phyloP scores from a whole-genome alignment of 306 rosid genomes.

The Cicer cuneatum region DNA sequence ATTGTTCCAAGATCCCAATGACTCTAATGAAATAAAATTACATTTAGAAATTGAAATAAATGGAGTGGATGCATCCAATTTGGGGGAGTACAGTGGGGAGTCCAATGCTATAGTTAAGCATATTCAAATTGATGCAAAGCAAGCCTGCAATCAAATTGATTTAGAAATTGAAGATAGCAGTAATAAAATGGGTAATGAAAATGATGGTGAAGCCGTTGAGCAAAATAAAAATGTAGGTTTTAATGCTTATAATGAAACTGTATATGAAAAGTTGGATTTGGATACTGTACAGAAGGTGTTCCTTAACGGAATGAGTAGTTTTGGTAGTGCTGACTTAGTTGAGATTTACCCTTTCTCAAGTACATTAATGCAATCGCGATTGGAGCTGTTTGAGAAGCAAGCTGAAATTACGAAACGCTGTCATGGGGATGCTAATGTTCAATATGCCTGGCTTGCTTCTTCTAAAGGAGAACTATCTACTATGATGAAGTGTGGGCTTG shows the following conservation, averaged over 20 bases:
- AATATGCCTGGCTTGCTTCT: slow-evolving; percentile 81
- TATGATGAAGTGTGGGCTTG: slow-evolving; percentile 68
- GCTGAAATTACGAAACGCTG: slow-evolving; percentile 63
- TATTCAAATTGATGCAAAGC: slow-evolving; percentile 53
- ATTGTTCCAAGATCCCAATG: slow-evolving; percentile 47
- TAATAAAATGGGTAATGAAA: slow-evolving; percentile 46
- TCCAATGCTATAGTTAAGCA: slow-evolving; percentile 63
- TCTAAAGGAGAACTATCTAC: slow-evolving; percentile 65
- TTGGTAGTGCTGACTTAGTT: slow-evolving; percentile 52
- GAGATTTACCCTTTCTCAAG: slow-evolving; percentile 59
- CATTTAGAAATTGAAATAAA: slow-evolving; percentile 83
- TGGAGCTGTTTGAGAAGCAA: slow-evolving; percentile 81
- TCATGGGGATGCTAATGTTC: slow-evolving; percentile 75
- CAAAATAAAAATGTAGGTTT: slow-evolving; percentile 49
- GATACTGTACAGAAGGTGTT: slow-evolving; percentile 68
- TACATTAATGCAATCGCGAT: slow-evolving; percentile 54
- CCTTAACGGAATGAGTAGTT: slow-evolving; percentile 55
- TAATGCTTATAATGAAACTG: slow-evolving; percentile 46
- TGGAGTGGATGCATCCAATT: slow-evolving; percentile 54
- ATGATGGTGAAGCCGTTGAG: slow-evolving; percentile 52
- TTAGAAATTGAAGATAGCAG: slow-evolving; percentile 69
- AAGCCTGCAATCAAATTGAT: slow-evolving; percentile 53
- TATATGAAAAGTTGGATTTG: slow-evolving; percentile 53
- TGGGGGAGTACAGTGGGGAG: slow-evolving; percentile 79
- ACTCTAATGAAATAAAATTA: slow-evolving; percentile 66